Evolutionary conservation across 192 early-diverging fungal genomes (phyloP), one percentile per base, ranked within the genome.

Genomic region (Lobosporangium transversale): DNA sequence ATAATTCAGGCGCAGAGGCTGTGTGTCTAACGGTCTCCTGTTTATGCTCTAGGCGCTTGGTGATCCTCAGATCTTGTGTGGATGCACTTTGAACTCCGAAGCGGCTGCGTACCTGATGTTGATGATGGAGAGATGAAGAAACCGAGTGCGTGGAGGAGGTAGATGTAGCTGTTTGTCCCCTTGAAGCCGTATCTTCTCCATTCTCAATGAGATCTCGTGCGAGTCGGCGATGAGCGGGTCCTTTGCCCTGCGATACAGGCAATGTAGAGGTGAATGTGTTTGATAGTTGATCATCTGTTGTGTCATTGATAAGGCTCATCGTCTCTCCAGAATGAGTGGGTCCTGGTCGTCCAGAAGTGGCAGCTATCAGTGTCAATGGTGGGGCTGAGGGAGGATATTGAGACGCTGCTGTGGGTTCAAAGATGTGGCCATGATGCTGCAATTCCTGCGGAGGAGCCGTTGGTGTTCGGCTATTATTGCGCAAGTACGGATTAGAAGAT

Each of bases 1-100:
- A 31, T 4, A 70, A 20, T 14, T 70, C 33, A 0, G 68, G 68
- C 14, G 68, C 68, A 30, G 68, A 61, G 1, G 68, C 68, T 2
- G 44, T 53, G 36, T 55, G 58, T 2, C 59, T 49, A 15, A 53
- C 68, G 8, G 23, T 20, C 15, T 23, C 68, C 45, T 62, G 59
- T 35, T 70, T 70, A 40, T 62, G 68, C 21, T 70, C 58, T 17
- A 70, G 68, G 30, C 68, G 40, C 10, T 53, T 58, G 4, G 52
- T 9, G 14, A 52, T 62, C 43, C 62, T 55, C 26, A 32, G 18
- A 3, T 62, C 33, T 7, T 31, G 27, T 29, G 20, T 30, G 35
- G 43, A n/a, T 10, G 48, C 12, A n/a, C 40, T 14, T 18, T 49
- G 31, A 3, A 33, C 24, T 1, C 36, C 24, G 30, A 42, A 58